Base-by-base conservation (phyloP, 2,329 filamentous ascomycete species). In the Fusarium duplospermum region DNA sequence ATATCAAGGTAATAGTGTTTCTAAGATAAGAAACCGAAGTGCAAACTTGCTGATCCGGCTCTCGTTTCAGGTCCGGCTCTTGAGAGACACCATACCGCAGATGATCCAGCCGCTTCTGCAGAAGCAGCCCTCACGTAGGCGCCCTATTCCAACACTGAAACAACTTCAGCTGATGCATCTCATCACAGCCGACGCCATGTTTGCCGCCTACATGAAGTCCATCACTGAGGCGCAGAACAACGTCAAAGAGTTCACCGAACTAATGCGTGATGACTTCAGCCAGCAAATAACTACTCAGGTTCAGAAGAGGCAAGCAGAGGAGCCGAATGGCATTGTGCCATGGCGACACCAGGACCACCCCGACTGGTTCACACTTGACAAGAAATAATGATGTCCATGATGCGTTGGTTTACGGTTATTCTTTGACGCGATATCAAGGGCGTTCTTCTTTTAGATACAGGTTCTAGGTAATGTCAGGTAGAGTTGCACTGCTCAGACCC, bases 311-410 rank as follows among this genome's bases (percentile, higher is more conserved):
- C 86, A 86, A 20, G 82, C 86, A 62, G 85, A 87, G 42, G 87
- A 90, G 50, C 87, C 89, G 0, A 84, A 86, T 60, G 88, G 86
- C 5, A 91, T 92, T 72, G 88, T 86, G 74, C 86, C 87, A 2
- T 92, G 90, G 90, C 86, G 84, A 57, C 85, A 89, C 22, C 86
- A 84, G 64, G 88, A 92, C 38, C 85, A 92, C 65, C 89, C 90
- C 3, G 85, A 89, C 70, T 92, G 90, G 89, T 86, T 88, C 68
- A 81, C 74, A 54, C 71, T 81, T 72, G 81, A 83, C 63, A 61
- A 68, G 57, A 77, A 80, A 64, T 65, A 56, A 66, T 64, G 36
- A 33, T n/a, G 9, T 40, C 10, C 45, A 54, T 29, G 27, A 50
- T 57, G 50, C 42, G 47, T 68, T 73, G 58, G 45, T 50, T 60